Base-by-base conservation (phyloP, 2,329 filamentous ascomycete species). In the Verticillium tricorpus region DNA sequence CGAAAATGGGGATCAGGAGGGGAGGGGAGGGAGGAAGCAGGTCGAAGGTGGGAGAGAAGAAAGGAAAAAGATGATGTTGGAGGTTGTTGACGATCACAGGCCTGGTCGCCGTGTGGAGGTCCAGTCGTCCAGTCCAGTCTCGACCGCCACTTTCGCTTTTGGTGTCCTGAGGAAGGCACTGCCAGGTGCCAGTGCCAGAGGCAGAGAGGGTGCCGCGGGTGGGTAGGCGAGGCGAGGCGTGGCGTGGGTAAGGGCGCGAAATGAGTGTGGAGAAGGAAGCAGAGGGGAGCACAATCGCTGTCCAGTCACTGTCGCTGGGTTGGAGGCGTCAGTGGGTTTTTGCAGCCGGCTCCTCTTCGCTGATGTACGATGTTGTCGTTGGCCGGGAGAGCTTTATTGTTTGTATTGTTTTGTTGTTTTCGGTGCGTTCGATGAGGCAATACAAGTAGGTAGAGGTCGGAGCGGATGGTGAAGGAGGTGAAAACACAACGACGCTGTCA, bases 121-220 rank as follows among this genome's bases (percentile, higher is more conserved):
- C 45, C 45, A 50, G 45, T 50, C 45, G 19, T 50, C 45, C 45
- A 50, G 45, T 50, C 45, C 45, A 50, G 45, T 50, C 45, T 50
- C 45, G 40, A 50, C 40, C 45, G 45, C n/a, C 45, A 50, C 45
- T 50, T 50, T 50, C 17, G 11, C 45, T 25, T 50, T 50, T 22
- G 45, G 45, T 22, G n/a, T 50, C 19, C 45, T 50, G 9, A 50
- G 45, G 45, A 50, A 50, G 45, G n/a, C 45, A 25, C 45, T 12
- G 19, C 19, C 8, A 11, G 11, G 45, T n/a, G 40, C 40, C 40
- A 62, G 59, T 62, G 34, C 63, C 63, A 63, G 60, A 60, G 58
- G 54, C 54, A 19, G 56, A 37, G 61, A 39, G 57, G 61, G 59
- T 58, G 25, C 56, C 61, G 63, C 60, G 64, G 61, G 64, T 64